A percentile compares a stretch with the other conserved stretches of the same genome.
phyloP scores from a whole-genome alignment of 73 alveolate species.

The Paramecium sonneborni region DNA sequence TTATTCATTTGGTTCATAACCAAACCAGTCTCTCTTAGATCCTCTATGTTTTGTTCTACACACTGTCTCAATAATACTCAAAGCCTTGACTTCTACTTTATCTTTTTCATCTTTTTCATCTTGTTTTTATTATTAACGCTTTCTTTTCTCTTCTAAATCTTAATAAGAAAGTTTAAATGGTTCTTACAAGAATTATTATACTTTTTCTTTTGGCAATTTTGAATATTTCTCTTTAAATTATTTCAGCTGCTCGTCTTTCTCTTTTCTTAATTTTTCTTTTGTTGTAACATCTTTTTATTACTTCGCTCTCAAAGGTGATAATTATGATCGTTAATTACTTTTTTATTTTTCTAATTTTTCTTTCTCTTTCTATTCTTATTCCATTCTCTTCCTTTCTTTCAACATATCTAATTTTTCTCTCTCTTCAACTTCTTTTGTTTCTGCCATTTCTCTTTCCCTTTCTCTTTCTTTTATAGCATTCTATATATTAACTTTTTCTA shows the following conservation, averaged over 20 bases:
- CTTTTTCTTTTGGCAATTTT: not conserved
- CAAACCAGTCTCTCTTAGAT: slow-evolving; percentile 49
- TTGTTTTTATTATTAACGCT: not conserved
- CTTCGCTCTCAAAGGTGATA: not conserved
- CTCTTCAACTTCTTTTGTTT: not conserved
- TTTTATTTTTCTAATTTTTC: not conserved
- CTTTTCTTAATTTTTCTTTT: not conserved
- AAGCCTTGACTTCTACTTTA: not conserved
- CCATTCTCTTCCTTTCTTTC: not conserved
- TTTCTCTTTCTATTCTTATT: not conserved
- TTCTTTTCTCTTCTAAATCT: not conserved
- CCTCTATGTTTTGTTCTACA: slow-evolving; percentile 5
- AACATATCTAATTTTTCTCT: not conserved
- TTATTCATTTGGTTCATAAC: slow-evolving; percentile 49
- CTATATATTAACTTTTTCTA: not conserved
- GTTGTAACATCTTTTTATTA: not conserved
- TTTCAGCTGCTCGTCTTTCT: not conserved
- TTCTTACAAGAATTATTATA: not conserved
- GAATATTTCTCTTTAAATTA: not conserved
- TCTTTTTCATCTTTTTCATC: not conserved
- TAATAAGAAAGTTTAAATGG: slow-evolving; percentile 39
- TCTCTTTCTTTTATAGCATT: slow-evolving; percentile 18
- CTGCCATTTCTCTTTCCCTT: slow-evolving; percentile 48
- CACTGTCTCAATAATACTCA: not conserved
- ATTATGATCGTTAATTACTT: not conserved